Evolutionary conservation across 257 asterid genomes (phyloP).

Genomic region (Parsonsia alboflavescens): DNA sequence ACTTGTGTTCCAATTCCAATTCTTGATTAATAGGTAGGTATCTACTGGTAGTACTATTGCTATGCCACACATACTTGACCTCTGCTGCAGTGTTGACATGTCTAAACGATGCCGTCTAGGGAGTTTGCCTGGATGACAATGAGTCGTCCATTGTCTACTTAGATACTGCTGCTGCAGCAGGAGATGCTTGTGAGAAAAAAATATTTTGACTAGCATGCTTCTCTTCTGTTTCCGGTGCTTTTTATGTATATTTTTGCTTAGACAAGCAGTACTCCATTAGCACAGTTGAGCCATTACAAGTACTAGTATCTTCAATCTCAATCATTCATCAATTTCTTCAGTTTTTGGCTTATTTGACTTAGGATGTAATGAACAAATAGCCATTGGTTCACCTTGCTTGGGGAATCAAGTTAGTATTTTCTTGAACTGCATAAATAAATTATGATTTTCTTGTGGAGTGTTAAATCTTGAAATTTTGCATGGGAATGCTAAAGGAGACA

Average conservation of each 20-base stretch:
- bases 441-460: not conserved
- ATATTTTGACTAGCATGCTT: conserved; percentile 56
- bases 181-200: conserved; percentile 18
- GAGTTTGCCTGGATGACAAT: conserved; percentile 20
- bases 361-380: not conserved
- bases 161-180: conserved; percentile 8
- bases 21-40: conserved; percentile 19
- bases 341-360: not conserved
- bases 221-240: conserved; percentile 27
- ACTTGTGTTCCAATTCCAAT: conserved; percentile 12
- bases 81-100: conserved; percentile 31
- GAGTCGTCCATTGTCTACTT: conserved; percentile 14
- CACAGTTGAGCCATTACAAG: not conserved
- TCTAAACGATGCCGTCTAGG: conserved; percentile 51
- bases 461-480: conserved; percentile 10
- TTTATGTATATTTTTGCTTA: conserved; percentile 6
- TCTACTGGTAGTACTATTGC: conserved; percentile 28
- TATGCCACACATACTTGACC: conserved; percentile 9
- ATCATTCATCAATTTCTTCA: not conserved
- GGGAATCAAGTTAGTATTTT: not conserved
- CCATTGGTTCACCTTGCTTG: not conserved
- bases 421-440: not conserved
- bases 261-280: not conserved
- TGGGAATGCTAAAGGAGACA: conserved; percentile 28
- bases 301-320: not conserved